Evolutionary conservation across 2,329 filamentous ascomycete species (phyloP).

Genomic region (Penicillium sp.): DNA sequence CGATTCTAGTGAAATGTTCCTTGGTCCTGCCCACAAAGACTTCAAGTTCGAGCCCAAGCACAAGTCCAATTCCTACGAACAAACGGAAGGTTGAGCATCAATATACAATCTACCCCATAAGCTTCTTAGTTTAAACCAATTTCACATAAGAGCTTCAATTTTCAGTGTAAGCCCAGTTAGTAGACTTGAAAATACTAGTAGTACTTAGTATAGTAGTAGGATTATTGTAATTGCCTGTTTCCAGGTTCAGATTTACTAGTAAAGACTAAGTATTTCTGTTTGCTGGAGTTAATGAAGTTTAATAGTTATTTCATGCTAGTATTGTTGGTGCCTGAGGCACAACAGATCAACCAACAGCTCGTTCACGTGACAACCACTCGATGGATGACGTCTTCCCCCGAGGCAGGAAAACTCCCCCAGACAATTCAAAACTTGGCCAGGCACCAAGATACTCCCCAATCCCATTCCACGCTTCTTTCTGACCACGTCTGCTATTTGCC

Average conservation of each 20-base stretch:
- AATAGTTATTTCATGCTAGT: no score
- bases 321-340: not conserved
- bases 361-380: slow-evolving; percentile 24
- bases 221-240: no score
- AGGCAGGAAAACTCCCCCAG: slow-evolving; percentile 25
- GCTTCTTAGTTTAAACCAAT: not conserved
- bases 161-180: no score
- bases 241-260: no score
- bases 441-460: slow-evolving; percentile 44
- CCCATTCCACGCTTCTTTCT: slow-evolving; percentile 5
- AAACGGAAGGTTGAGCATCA: slow-evolving; percentile 66
- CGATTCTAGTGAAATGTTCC: slow-evolving; percentile 83
- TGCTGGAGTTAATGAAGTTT: no score
- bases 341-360: not conserved
- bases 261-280: no score
- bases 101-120: no score
- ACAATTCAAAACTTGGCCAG: slow-evolving; percentile 67
- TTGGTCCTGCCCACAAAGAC: slow-evolving; percentile 84
- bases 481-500: slow-evolving; percentile 12
- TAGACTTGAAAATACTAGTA: no score
- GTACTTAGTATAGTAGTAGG: no score
- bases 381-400: slow-evolving; percentile 43
- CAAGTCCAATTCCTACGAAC: slow-evolving; percentile 87
- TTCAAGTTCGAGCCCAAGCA: slow-evolving; percentile 98
- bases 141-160: no score